Conservation (phyloP, 352 stramenopile species). For the Blastocystis sp. region DNA sequence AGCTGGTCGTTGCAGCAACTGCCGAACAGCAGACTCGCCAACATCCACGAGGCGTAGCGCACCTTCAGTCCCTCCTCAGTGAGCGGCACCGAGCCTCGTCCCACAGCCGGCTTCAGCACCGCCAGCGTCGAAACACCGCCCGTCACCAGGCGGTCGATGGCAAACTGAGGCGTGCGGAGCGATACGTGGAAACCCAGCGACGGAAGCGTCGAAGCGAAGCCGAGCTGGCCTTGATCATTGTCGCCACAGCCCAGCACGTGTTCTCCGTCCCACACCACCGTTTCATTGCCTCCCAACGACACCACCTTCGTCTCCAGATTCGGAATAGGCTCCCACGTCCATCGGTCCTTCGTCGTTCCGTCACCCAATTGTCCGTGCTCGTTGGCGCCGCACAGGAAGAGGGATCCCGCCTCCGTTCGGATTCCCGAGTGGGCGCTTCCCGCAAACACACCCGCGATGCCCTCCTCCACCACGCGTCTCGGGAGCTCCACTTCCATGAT, state of each 20-base stretch:
- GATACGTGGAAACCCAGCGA: neutral
- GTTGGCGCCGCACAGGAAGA: conserved; percentile 26
- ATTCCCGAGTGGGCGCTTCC: neutral
- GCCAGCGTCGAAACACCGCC: neutral
- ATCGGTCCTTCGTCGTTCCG: neutral
- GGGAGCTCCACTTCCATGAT: conserved; percentile 3
- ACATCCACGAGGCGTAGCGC: neutral
- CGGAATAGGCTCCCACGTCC: neutral
- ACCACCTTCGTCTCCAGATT: neutral
- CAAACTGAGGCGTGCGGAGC: neutral
- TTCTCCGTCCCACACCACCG: neutral
- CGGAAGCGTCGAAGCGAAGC: neutral
- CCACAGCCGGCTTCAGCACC: neutral
- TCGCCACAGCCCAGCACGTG: neutral
- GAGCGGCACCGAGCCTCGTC: neutral
- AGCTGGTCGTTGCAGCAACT: conserved; percentile 3
- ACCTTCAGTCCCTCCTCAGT: neutral
- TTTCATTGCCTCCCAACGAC: neutral
- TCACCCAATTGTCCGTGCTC: conserved; percentile 12
- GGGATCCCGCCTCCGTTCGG: neutral
- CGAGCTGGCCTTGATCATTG: conserved; percentile 1
- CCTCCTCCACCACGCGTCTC: neutral
- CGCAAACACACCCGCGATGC: neutral
- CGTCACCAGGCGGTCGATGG: neutral
- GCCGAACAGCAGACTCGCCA: conserved; percentile 12